A percentile compares a stretch with the other conserved stretches of the same genome.
Evolutionary conservation across 331 rosid species (phyloP).

Genomic region (Quercus phellos): DNA sequence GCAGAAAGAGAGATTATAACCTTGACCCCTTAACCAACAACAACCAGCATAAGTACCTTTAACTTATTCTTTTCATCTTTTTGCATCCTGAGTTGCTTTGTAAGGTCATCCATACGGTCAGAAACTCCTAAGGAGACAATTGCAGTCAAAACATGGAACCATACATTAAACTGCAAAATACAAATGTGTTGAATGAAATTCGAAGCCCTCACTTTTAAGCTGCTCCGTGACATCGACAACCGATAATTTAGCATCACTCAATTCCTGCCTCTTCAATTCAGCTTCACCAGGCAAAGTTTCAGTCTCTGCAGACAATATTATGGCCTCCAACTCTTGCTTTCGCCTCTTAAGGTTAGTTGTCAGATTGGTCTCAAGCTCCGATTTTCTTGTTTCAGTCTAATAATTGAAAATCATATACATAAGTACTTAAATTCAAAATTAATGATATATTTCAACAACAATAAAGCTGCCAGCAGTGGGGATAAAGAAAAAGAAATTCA

Average conservation of each 20-base stretch:
- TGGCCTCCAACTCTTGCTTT: conserved; percentile 87
- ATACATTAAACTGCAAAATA: conserved; percentile 12
- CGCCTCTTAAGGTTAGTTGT: conserved; percentile 90
- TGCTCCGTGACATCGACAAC: conserved; percentile 71
- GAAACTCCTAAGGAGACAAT: conserved; percentile 58
- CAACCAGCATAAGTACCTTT: conserved; percentile 51
- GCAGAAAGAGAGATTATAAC: conserved; percentile 9
- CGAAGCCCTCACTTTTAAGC: conserved; percentile 64
- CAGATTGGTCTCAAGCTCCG: conserved; percentile 92
- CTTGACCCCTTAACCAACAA: conserved; percentile 8
- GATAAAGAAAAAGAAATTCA: background rate
- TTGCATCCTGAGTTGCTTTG: conserved; percentile 50
- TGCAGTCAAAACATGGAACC: conserved; percentile 28
- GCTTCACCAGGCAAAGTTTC: conserved; percentile 55
- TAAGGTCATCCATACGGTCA: conserved; percentile 47
- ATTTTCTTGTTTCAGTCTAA: conserved; percentile 85
- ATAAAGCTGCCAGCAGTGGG: background rate
- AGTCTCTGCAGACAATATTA: conserved; percentile 61
- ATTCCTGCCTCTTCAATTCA: conserved; percentile 66
- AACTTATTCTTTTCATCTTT: conserved; percentile 77
- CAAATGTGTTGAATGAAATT: conserved; percentile 10
- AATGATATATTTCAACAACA: background rate
- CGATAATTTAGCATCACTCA: conserved; percentile 59
- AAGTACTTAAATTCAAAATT: conserved; percentile 7
- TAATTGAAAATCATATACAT: conserved; percentile 25